Evolutionary conservation across 148 eudicot genomes (phyloP), one percentile per base, ranked within the genome.

Genomic region (Rhododendron williamsianum): DNA sequence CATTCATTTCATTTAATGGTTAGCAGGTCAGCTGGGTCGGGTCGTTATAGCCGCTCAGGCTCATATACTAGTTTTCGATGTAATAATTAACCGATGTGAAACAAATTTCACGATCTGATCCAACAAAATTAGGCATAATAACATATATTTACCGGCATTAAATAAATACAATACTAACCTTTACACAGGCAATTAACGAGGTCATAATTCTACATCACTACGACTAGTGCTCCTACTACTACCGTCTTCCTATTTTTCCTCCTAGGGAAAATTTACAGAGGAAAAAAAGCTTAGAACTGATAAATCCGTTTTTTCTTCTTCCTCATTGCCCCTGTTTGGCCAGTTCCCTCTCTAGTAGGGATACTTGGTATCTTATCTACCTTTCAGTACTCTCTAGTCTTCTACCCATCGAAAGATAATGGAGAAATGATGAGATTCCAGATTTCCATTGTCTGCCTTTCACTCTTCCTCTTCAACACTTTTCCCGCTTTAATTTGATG

Each of bases 1-100:
- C n/a, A n/a, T n/a, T n/a, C n/a, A n/a, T n/a, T n/a, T n/a, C n/a
- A n/a, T n/a, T n/a, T 27, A 27, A 27, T 27, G 27, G 27, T 27
- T 6, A 41, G 0, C 1, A 5, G 0, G 7, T 41, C 8, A 41
- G 6, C 0, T 6, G 7, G 0, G 6, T 41, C 45, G 45, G 6
- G 7, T 41, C 45, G 1, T 41, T 41, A 41, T 6, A 41, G 8
- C 45, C 45, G 1, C 45, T 41, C 19, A 52, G 0, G 19, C 56
- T 49, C 4, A 15, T 52, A 12, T 52, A 3, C 16, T 15, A 16
- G 1, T 54, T 54, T 54, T 54, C 21, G 7, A 54, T 19, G 1
- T 1, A 19, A 18, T 16, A 16, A 46, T 46, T 46, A 46, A 46
- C 11, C 49, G 9, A 54, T 5, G 1, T 13, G 56, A 15, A 13